These are phyloP conservation scores for Solanum acaule DNA, from an alignment of 257 asterid genomes.

Conservation along the genomic window DNA sequence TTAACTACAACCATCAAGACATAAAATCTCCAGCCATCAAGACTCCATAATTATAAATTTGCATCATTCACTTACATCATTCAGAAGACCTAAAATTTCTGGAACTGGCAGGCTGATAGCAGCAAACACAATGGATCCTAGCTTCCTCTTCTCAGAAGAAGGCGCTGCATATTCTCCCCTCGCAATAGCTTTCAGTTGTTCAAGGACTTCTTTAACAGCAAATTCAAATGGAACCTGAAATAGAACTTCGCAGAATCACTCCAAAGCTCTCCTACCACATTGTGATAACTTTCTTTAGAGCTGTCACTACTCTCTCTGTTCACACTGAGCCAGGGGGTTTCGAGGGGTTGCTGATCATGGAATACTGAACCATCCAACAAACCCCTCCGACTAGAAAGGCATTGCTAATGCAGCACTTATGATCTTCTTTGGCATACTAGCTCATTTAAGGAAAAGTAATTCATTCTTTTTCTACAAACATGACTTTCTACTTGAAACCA, in stretches of 20 bases:
- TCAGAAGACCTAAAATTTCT: constrained; percentile 46
- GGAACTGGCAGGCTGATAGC: constrained; percentile 71
- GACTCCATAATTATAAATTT: neutral
- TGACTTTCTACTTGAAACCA: neutral
- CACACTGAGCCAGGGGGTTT: neutral
- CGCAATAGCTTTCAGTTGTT: constrained; percentile 65
- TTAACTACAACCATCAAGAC: neutral
- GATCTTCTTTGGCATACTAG: neutral
- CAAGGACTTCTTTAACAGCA: constrained; percentile 48
- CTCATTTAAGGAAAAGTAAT: neutral
- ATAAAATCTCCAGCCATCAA: neutral
- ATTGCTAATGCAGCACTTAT: neutral
- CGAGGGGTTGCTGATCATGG: neutral
- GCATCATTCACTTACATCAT: constrained; percentile 31
- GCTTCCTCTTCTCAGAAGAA: constrained; percentile 47
- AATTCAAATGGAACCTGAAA: constrained; percentile 71
- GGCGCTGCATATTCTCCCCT: constrained; percentile 71
- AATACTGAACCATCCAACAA: neutral
- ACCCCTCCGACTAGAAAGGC: neutral
- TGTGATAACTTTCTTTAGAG: neutral
- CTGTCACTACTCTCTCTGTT: neutral
- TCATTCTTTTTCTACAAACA: neutral
- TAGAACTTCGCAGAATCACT: neutral
- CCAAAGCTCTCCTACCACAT: neutral
- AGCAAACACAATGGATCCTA: constrained; percentile 65